Base-by-base conservation (phyloP, 805 yeast genomes). In the Cyberlindnera euphorbiae region DNA sequence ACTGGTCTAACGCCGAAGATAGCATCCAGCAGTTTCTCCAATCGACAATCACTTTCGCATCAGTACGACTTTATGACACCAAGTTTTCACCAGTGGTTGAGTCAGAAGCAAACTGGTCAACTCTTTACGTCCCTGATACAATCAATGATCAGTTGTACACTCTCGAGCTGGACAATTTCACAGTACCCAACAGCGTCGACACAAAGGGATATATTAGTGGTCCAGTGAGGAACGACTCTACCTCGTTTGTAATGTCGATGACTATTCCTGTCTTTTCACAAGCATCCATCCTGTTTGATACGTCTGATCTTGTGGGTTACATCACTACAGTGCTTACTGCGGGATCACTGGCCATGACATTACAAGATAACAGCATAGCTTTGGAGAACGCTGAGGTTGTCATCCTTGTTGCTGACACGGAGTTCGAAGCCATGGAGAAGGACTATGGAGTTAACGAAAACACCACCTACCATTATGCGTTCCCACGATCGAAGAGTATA, bases 191-290 rank as follows among this genome's bases (percentile, higher is more conserved):
- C 3, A 53, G 75, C 8, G 35, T 68, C 2, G 57, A 60, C 16
- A 46, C 65, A 1, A 59, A 58, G 0, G 82, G 82, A n/a, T 59
- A 69, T 36, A 42, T 84, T 12, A 63, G 79, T 1, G 95, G 94
- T 4, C 96, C 96, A 0, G 63, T 74, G 1, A 35, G 60, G 13
- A 75, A 77, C 46, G 57, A 32, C 8, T 52, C 50, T 0, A 40
- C 21, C 16, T 6, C 66, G 2, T 80, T 71, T 49, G 71, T 77
- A 46, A 64, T 85, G 70, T 85, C 95, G 1, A 63, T 88, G 60
- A 82, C 96, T 0, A 47, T 86, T 5, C 93, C 96, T 0, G 71
- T 88, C 3, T 79, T 69, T 49, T 73, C 86, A 13, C 81, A 82
- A 46, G 69, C 79, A n/a, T 80, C 94, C 2, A 79, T 84, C 16